Percentiles rank a stretch among this genome's conserved stretches.
phyloP scores from a whole-genome alignment of 1,284 basidiomycete species.

The Trichosporon coremiiforme region DNA sequence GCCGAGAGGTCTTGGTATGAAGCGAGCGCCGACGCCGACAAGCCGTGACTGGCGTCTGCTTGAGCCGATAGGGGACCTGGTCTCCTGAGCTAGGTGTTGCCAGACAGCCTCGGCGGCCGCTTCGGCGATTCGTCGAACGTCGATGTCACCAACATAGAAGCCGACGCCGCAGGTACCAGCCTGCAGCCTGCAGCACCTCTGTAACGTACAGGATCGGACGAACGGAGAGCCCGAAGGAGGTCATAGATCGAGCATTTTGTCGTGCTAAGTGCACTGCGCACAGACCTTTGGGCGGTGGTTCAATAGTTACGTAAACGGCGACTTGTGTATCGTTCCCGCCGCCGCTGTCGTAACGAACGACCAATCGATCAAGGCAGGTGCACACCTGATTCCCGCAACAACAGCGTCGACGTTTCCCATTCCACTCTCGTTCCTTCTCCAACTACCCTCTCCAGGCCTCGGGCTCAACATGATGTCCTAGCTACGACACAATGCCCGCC shows the following conservation, averaged over 20 bases:
- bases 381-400: background rate
- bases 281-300: background rate
- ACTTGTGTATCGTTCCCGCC: slow-evolving; percentile 10
- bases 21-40: background rate
- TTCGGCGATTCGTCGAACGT: background rate
- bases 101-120: slow-evolving; percentile 1
- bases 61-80: background rate
- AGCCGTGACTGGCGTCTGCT: background rate
- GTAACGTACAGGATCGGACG: background rate
- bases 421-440: slow-evolving; percentile 14
- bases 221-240: background rate
- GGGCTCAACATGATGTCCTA: slow-evolving; percentile 8
- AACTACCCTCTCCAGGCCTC: background rate
- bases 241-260: background rate
- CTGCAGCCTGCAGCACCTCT: background rate
- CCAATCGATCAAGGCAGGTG: background rate
- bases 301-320: background rate
- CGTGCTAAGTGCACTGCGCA: background rate
- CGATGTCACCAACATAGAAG: background rate
- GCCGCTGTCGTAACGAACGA: slow-evolving; percentile 4
- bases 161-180: background rate
- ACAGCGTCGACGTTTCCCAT: background rate
- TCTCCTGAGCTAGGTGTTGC: background rate
- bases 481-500: slow-evolving; percentile 1
- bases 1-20: background rate